Evolutionary conservation across 441 rosid genomes (phyloP).

Genomic region (Raphanus hybrid): DNA sequence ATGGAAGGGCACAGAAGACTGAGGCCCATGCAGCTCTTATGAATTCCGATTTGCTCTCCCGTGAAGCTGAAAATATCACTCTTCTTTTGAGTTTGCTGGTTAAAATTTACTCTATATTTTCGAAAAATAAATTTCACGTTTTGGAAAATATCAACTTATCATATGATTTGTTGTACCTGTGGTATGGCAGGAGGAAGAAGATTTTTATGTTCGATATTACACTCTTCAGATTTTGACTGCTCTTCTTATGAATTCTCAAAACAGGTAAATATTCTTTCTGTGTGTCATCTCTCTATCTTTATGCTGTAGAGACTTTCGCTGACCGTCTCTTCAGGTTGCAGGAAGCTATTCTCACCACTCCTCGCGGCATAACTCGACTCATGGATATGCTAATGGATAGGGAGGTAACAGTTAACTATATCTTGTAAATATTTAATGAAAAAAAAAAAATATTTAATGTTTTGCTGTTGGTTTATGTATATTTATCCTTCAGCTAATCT

Average conservation of each 20-base stretch:
- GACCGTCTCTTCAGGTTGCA: constrained; percentile 85
- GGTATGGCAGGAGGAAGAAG: constrained; percentile 85
- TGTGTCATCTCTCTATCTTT: constrained; percentile 26
- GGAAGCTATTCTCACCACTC: constrained; percentile 97
- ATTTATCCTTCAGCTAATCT: constrained; percentile 5
- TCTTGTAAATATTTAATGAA: background rate
- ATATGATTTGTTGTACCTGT: constrained; percentile 15
- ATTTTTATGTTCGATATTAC: constrained; percentile 92
- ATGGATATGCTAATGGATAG: constrained; percentile 99
- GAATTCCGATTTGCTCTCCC: constrained; percentile 95
- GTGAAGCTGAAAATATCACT: constrained; percentile 91
- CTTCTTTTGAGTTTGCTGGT: constrained; percentile 95
- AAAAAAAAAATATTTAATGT: background rate
- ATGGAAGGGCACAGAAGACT: constrained; percentile 71
- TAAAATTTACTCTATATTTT: constrained; percentile 21
- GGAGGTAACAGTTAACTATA: constrained; percentile 59
- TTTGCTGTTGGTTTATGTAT: constrained; percentile 19
- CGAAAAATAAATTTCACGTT: constrained; percentile 1
- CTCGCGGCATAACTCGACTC: constrained; percentile 96
- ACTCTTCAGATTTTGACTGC: constrained; percentile 96
- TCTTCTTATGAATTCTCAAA: constrained; percentile 88
- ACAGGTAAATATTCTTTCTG: constrained; percentile 60
- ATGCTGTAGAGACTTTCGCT: constrained; percentile 45
- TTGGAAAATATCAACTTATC: too few relatives aligned
- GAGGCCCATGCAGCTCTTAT: constrained; percentile 90